Evolutionary conservation across 2,329 filamentous ascomycete species (phyloP), one percentile per base, ranked within the genome.

Genomic region (Hypoxylon sp.): DNA sequence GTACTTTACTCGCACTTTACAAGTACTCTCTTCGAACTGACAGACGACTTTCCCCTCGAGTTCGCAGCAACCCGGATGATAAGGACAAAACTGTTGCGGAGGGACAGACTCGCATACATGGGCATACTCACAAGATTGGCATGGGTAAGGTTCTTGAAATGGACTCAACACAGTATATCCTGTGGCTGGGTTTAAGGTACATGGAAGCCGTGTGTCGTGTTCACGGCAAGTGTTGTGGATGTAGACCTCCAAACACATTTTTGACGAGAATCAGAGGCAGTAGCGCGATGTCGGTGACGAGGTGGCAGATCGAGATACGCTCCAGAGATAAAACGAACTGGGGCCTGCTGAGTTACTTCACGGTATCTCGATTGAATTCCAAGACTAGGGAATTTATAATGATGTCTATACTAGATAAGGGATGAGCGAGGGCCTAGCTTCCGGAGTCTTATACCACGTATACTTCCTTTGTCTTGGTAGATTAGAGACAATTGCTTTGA

Each of bases 141-240:
- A n/a, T 9, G 14, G 14, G 8, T 27, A 27, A 3, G 66, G 67
- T 6, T 68, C 65, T n/a, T 70, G 70, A 16, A 60, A 72, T 0
- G 69, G 68, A 12, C 61, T 70, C n/a, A 51, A 61, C 4, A 72
- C 67, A 3, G 57, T 61, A 19, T 67, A 72, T 5, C 65, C 59
- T 6, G 69, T 74, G 5, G 23, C 34, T 8, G 68, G 63, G 32
- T 72, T 67, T 2, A 74, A 11, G n/a, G 66, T 43, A 37, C 61
- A 58, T 12, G 34, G 34, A 39, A 47, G 67, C 5, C 70, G 67
- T 2, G 65, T 64, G 30, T 73, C 70, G 29, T 73, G 71, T 23
- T 53, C 39, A 2, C 12, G 12, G 12, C 57, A 27, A 30, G 70
- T 71, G 32, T 64, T 16, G 48, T 74, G 70, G 5, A 70, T n/a